Evolutionary conservation across 2,329 filamentous ascomycete species (phyloP), one percentile per base, ranked within the genome.

Genomic region (Alternaria novae-zelandiae): DNA sequence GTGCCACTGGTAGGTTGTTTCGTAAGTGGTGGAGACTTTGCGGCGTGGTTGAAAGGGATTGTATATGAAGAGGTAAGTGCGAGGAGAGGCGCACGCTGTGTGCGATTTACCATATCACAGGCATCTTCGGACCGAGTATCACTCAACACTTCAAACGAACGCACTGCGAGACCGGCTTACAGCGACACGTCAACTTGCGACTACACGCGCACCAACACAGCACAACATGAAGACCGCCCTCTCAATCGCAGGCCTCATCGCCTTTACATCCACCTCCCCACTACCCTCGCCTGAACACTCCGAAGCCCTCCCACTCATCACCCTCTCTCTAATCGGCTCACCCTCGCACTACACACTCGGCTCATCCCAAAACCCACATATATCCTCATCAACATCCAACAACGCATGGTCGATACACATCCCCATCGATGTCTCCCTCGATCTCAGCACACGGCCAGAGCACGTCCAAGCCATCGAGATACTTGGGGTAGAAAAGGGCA

Each of bases 391-490:
- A 2, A 20, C 20, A 11, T 53, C 49, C 6, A 20, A 20, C 15
- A 55, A 54, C 25, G 66, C 58, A n/a, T 54, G 59, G 20, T 56
- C 62, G 25, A 60, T 74, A 23, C 63, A 61, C 6, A 10, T 72
- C n/a, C 36, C 65, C 15, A 64, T 74, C 4, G 72, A 71, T 5
- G 61, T 69, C 41, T 59, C 63, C 6, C 57, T 73, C 8, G 70
- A 68, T 21, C 60, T 73, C 15, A 66, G 66, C n/a, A 47, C 64
- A 26, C 59, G 66, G 3, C 70, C 72, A 0, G 26, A 71, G 12
- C 47, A 51, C 20, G 25, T 71, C 7, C 70, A 73, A 32, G 70
- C 62, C 10, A 50, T 73, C 20, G 65, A 70, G 44, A 65, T 74
- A 9, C 54, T 54, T 3, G 44, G 32, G 0, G 54, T 70, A 17